These are phyloP conservation scores for Geotrichum bryndzae DNA, from an alignment of 1,139 yeast genomes.

Conservation along the genomic window DNA sequence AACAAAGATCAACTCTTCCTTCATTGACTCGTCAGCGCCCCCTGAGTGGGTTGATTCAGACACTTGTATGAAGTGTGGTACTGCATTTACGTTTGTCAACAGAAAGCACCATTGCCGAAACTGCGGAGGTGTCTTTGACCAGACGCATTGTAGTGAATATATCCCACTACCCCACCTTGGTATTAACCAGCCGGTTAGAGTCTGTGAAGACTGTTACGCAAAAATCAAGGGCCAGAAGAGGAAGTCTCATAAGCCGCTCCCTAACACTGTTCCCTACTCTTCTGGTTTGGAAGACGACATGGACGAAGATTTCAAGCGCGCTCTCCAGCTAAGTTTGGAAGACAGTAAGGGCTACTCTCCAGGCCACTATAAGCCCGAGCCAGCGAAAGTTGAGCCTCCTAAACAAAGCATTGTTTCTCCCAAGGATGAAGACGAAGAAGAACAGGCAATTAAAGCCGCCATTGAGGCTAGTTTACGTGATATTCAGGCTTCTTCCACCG, in stretches of 20 bases:
- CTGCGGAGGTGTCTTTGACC: constrained; percentile 93
- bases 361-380: constrained; percentile 15
- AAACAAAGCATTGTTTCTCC: constrained; percentile 2
- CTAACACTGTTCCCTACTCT: constrained; percentile 1
- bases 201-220: constrained; percentile 82
- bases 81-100: constrained; percentile 69
- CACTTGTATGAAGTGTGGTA: constrained; percentile 91
- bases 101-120: constrained; percentile 95
- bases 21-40: constrained; percentile 86
- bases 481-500: constrained; percentile 39
- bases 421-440: constrained; percentile 55
- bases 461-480: constrained; percentile 85
- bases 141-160: constrained; percentile 66
- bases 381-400: constrained; percentile 18
- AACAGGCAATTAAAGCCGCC: constrained; percentile 87
- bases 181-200: constrained; percentile 81
- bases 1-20: constrained; percentile 40
- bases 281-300: constrained; percentile 39
- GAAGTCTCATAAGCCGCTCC: background rate
- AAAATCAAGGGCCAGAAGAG: constrained; percentile 35
- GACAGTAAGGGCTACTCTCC: constrained; percentile 39
- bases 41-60: constrained; percentile 98
- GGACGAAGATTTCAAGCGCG: constrained; percentile 73
- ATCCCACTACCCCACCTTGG: constrained; percentile 78
- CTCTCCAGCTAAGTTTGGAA: constrained; percentile 69